A percentile compares a stretch with the other conserved stretches of the same genome.
These are phyloP conservation scores for Cladophialophora yegresii DNA, from an alignment of 2,329 filamentous ascomycete genomes.

Conservation along the genomic window DNA sequence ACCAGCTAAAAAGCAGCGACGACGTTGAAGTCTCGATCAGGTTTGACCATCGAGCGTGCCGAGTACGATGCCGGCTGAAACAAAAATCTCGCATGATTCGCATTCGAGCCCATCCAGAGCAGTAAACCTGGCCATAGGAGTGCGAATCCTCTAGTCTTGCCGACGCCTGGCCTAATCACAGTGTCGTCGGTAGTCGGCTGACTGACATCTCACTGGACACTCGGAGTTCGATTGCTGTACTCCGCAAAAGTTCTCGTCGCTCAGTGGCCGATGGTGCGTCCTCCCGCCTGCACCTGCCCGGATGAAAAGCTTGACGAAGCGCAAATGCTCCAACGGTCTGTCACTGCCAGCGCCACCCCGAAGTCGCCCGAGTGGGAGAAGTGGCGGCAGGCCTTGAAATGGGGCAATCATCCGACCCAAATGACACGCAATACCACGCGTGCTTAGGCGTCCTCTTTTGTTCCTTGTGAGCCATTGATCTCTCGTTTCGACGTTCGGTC, in stretches of 20 bases:
- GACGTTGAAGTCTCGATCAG: slow-evolving; percentile 16
- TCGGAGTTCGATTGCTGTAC: background rate
- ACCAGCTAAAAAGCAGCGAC: slow-evolving; percentile 27
- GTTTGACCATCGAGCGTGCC: background rate
- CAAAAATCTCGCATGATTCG: background rate
- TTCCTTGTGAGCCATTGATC: background rate
- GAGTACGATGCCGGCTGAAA: background rate
- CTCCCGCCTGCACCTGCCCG: background rate
- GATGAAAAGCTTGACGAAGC: background rate
- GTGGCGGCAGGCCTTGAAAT: background rate
- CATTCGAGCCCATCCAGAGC: too few relatives aligned
- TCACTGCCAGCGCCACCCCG: background rate
- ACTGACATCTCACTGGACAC: background rate
- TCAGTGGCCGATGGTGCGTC: background rate
- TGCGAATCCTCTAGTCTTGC: background rate
- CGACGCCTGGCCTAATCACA: background rate
- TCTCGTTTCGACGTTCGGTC: background rate
- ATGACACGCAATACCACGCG: background rate
- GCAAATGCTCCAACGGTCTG: background rate
- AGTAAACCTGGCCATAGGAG: background rate
- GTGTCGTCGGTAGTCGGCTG: background rate
- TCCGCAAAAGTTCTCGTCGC: background rate
- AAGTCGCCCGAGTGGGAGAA: background rate
- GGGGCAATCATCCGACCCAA: background rate
- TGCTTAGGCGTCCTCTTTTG: background rate